Evolutionary conservation across 2,329 filamentous ascomycete species (phyloP), one percentile per base, ranked within the genome.

Genomic region (Leptographium procerum): DNA sequence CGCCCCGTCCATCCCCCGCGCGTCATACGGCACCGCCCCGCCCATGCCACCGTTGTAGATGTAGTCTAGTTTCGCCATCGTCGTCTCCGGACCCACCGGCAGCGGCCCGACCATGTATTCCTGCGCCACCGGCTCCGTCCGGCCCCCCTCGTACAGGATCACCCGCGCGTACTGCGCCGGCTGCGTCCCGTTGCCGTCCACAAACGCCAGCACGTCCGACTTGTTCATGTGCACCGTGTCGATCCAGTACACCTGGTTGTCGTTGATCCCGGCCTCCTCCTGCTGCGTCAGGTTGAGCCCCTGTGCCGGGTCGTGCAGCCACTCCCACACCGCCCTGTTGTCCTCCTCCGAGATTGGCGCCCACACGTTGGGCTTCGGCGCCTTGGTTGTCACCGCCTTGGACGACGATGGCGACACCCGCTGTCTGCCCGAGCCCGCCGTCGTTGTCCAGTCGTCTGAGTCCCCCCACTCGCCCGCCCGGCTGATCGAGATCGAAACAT

Each of bases 91-190:
- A 9, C 65, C 66, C 4, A 78, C 68, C 2, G 77, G 77, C 4
- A 80, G 69, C 2, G 77, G 77, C 0, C 77, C 76, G 31, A 79
- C 71, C 69, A 76, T 75, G 62, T 74, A 78, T 61, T 79, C 75
- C 58, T 77, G 72, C 6, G 72, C 73, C 31, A 74, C 70, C 1
- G 76, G 75, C 14, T 72, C 69, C 4, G 64, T 61, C 52, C 72
- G 73, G 0, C 72, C 74, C 13, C 74, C 72, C 59, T 76, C 70
- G 48, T 75, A 75, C 47, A 79, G 71, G 56, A 78, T 72, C 1
- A 70, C 75, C 26, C 75, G 68, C 31, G 77, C 77, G 65, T 74
- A 79, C 16, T 73, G 70, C 13, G 66, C 58, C 1, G 76, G 76
- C 5, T 63, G 59, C 11, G 60, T 48, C 1, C 63, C 70, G 26